phyloP scores from a whole-genome alignment of 2,329 filamentous ascomycete species.

The Aspergillus uvarum region DNA sequence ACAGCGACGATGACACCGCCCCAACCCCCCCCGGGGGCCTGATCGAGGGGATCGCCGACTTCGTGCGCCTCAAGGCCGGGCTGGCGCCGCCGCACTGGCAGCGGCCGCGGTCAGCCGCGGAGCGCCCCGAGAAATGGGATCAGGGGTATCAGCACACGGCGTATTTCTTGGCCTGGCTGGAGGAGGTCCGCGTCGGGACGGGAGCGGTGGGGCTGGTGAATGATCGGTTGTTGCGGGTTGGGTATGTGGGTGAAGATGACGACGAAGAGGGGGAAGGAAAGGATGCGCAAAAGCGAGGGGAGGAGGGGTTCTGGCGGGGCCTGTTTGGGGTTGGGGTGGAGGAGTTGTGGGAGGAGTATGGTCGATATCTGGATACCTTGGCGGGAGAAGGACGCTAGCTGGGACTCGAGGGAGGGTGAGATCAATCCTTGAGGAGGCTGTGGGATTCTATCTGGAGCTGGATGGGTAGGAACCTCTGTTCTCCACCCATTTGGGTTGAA shows the following conservation, averaged over 20 bases:
- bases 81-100: constrained; percentile 84
- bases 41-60: constrained; percentile 90
- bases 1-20: constrained; percentile 22
- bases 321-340: constrained; percentile 66
- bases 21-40: constrained; percentile 64
- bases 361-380: constrained; percentile 45
- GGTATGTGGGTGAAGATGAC: constrained; percentile 34
- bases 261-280: constrained; percentile 16
- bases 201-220: constrained; percentile 62
- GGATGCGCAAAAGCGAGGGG: background rate
- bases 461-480: too few relatives aligned
- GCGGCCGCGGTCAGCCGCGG: constrained; percentile 45
- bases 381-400: constrained; percentile 9
- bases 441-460: too few relatives aligned
- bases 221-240: constrained; percentile 37
- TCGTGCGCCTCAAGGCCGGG: constrained; percentile 74
- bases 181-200: constrained; percentile 65
- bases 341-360: constrained; percentile 75
- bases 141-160: constrained; percentile 86
- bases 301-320: constrained; percentile 36
- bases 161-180: constrained; percentile 86
- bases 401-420: constrained; percentile 19
- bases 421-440: background rate
- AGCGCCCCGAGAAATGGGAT: constrained; percentile 69
- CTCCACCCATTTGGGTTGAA: too few relatives aligned